phyloP scores from a whole-genome alignment of 2,329 filamentous ascomycete genomes.

The Fusarium bactridioides region DNA sequence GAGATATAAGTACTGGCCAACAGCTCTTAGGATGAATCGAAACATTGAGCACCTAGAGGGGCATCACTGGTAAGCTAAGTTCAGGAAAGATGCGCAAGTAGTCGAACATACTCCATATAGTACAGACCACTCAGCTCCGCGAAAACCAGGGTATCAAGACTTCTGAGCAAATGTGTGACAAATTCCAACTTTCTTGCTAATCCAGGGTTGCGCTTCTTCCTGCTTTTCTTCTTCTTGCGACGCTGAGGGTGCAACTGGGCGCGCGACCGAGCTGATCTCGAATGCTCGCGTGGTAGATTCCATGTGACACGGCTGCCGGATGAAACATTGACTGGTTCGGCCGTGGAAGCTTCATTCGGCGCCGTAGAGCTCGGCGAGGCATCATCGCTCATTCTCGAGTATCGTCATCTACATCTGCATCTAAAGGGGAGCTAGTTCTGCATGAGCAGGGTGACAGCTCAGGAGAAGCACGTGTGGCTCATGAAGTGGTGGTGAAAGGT shows the following conservation, averaged over 20 bases:
- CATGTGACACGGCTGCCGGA: slow-evolving; percentile 32
- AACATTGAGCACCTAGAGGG: slow-evolving; percentile 68
- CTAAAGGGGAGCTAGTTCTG: slow-evolving; percentile 40
- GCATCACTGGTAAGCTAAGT: slow-evolving; percentile 23
- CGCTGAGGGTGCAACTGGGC: slow-evolving; percentile 44
- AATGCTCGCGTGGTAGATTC: slow-evolving; percentile 20
- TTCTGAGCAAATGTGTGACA: slow-evolving; percentile 66
- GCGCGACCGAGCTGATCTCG: slow-evolving; percentile 21
- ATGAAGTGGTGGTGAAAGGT: slow-evolving; percentile 30
- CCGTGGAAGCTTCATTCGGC: slow-evolving; percentile 39
- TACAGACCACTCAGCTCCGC: slow-evolving; percentile 71
- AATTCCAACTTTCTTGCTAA: slow-evolving; percentile 67
- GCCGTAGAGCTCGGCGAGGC: slow-evolving; percentile 52
- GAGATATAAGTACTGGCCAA: slow-evolving; percentile 69
- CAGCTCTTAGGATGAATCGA: slow-evolving; percentile 65
- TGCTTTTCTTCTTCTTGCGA: slow-evolving; percentile 48
- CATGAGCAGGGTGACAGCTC: slow-evolving; percentile 43
- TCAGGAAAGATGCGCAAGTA: background rate
- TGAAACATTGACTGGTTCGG: slow-evolving; percentile 13
- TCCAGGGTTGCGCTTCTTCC: slow-evolving; percentile 51
- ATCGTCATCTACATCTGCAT: slow-evolving; percentile 45
- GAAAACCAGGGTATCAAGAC: slow-evolving; percentile 69
- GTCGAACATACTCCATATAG: slow-evolving; percentile 70
- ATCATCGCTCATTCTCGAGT: slow-evolving; percentile 62
- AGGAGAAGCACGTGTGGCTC: slow-evolving; percentile 38